Evolutionary conservation across 768 basidiomycete species (phyloP), one percentile per base, ranked within the genome.

Genomic region (Leucosporidium scottii): DNA sequence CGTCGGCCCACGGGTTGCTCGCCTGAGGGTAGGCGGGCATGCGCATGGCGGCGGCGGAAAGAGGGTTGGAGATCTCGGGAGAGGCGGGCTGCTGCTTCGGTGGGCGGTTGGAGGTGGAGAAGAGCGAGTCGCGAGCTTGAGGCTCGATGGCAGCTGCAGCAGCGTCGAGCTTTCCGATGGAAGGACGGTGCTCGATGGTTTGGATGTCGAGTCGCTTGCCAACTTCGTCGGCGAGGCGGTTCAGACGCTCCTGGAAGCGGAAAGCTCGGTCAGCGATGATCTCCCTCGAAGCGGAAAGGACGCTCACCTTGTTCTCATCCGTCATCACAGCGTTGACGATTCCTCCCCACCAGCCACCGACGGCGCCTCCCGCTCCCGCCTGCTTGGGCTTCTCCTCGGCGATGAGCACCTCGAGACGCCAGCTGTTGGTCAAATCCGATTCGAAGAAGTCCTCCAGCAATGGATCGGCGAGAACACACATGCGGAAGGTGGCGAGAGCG

Each of bases 401-500:
- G 82, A 79, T 25, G 82, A 80, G 2, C 85, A 82, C 23, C 87
- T 79, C 71, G 88, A 90, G 75, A 85, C 81, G 64, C 89, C 87
- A 98, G 3, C 93, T 93, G 1, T 84, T 85, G 0, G 90, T 86
- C 69, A 99, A 81, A 77, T 98, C 96, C 0, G 88, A 85, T 75
- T 92, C 93, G 74, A 97, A 99, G 83, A 99, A 99, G 1, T 89
- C 88, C 77, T 99, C 96, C 30, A 99, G 84, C 31, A 98, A 83
- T 77, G 97, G 93, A 72, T 98, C 96, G 1, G 94, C 93, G 13
- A 99, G 83, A 7, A 99, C 89, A 50, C 98, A 94, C 96, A 98
- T 99, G 10, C 96, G 87, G 85, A 99, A 99, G 85, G 90, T 93
- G 47, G 89, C 87, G 60, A 92, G 85, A 78, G 93, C 93, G 61